phyloP scores from a whole-genome alignment of 805 yeast species.

The Huiozyma sinensis region DNA sequence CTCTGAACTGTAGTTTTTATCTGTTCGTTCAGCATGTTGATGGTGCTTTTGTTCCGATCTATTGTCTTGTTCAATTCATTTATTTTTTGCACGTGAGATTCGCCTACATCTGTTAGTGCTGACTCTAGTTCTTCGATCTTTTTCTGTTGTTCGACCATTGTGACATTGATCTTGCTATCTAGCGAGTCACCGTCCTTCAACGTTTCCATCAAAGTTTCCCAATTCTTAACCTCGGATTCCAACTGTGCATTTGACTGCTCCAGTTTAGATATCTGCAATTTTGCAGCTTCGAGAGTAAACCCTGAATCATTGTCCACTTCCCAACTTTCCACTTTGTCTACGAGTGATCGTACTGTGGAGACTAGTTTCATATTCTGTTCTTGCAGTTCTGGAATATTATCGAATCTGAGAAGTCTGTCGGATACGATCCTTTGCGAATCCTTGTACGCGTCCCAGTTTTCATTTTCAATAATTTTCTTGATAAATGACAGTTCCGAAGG shows the following conservation, averaged over 20 bases:
- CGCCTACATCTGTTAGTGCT: not conserved
- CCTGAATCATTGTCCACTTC: slow-evolving; percentile 35
- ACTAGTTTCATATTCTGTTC: slow-evolving; percentile 65
- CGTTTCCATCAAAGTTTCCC: not conserved
- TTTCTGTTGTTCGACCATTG: too few species aligned
- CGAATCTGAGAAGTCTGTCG: slow-evolving; percentile 63
- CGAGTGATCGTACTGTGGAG: slow-evolving; percentile 57
- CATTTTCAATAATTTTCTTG: slow-evolving; percentile 36
- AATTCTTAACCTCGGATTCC: too few species aligned
- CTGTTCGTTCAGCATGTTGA: not conserved
- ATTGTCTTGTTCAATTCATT: not conserved
- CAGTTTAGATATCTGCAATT: too few species aligned
- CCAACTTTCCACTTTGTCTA: slow-evolving; percentile 56
- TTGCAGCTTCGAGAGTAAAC: too few species aligned
- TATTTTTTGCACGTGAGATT: not conserved
- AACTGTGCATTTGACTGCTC: too few species aligned
- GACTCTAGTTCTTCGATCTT: not conserved
- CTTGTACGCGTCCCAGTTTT: slow-evolving; percentile 30
- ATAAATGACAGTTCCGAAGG: slow-evolving; percentile 55
- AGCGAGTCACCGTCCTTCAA: not conserved
- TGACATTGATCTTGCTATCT: not conserved
- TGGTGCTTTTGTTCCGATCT: not conserved
- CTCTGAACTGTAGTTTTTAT: not conserved
- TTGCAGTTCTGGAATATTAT: slow-evolving; percentile 56
- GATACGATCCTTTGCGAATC: slow-evolving; percentile 68